Conservation (phyloP, 139 green algal species). For the Closterium sp. region DNA sequence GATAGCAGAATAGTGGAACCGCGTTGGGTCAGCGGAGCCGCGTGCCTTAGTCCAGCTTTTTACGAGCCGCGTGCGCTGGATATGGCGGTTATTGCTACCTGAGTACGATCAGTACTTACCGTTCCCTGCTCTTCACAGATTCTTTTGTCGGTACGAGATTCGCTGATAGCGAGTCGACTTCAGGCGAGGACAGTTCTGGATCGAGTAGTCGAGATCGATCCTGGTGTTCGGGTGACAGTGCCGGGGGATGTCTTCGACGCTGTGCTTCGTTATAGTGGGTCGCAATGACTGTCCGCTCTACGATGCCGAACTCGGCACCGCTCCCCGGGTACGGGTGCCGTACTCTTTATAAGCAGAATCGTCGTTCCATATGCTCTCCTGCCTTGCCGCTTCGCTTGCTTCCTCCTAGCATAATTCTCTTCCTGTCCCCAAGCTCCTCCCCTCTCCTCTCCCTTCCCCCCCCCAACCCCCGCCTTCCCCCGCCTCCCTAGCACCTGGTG, state of each 20-base stretch:
- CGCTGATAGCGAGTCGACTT: neutral
- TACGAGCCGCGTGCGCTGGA: neutral
- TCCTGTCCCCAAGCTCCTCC: neutral
- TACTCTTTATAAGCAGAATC: slow-evolving; percentile 17
- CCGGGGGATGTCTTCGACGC: neutral
- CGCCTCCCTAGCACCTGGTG: neutral
- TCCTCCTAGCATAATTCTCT: neutral
- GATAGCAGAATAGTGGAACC: too few species aligned
- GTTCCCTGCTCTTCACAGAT: too few species aligned
- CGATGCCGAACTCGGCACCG: slow-evolving; percentile 35
- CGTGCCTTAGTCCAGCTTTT: neutral
- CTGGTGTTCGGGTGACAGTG: neutral
- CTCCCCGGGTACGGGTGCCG: slow-evolving; percentile 30
- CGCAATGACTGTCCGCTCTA: slow-evolving; percentile 44
- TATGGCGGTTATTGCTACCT: neutral
- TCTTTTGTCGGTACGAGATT: too few species aligned
- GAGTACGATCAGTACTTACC: neutral
- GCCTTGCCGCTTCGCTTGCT: neutral
- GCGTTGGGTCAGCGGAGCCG: too few species aligned
- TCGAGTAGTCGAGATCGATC: too few species aligned
- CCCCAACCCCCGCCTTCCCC: too few species aligned
- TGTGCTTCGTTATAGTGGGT: slow-evolving; percentile 53
- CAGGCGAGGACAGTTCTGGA: neutral
- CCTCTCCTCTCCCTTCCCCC: too few species aligned
- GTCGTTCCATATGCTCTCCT: too few species aligned